phyloP scores from a whole-genome alignment of 148 eudicot species.

The Fagopyrum esculentum region DNA sequence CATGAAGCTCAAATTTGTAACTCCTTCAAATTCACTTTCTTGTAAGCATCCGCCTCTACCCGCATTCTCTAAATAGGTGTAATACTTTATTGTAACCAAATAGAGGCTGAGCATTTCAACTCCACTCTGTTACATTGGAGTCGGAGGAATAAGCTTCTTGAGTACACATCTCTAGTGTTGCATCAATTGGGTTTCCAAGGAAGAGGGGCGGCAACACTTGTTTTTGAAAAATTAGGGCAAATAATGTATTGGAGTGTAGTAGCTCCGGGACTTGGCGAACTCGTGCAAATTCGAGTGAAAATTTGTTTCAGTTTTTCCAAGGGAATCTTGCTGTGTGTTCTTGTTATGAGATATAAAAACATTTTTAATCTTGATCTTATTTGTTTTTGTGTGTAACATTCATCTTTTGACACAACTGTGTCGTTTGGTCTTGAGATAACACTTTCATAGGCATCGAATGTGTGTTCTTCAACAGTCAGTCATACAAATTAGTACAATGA shows the following conservation, averaged over 20 bases:
- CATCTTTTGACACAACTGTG: background rate
- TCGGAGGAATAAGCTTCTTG: slow-evolving; percentile 5
- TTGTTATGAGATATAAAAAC: background rate
- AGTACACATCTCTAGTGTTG: slow-evolving; percentile 1
- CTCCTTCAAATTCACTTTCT: background rate
- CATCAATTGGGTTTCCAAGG: slow-evolving; percentile 1
- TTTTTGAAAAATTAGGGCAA: background rate
- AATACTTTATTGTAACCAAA: background rate
- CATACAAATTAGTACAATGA: background rate
- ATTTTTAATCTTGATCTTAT: background rate
- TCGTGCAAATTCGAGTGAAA: background rate
- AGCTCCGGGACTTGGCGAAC: background rate
- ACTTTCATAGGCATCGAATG: background rate
- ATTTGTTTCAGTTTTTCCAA: background rate
- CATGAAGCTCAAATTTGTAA: slow-evolving; percentile 18
- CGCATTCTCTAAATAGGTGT: background rate
- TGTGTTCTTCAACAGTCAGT: background rate
- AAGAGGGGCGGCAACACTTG: slow-evolving; percentile 1
- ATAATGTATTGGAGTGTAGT: slow-evolving; percentile 4
- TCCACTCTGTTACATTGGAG: background rate
- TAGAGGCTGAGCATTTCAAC: background rate
- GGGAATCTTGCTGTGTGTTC: background rate
- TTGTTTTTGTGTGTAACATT: background rate
- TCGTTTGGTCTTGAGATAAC: background rate
- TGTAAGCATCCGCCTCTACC: slow-evolving; percentile 1